A percentile compares a stretch with the other conserved stretches of the same genome.
phyloP scores from a whole-genome alignment of 257 asterid species.

The Lantana camara region DNA sequence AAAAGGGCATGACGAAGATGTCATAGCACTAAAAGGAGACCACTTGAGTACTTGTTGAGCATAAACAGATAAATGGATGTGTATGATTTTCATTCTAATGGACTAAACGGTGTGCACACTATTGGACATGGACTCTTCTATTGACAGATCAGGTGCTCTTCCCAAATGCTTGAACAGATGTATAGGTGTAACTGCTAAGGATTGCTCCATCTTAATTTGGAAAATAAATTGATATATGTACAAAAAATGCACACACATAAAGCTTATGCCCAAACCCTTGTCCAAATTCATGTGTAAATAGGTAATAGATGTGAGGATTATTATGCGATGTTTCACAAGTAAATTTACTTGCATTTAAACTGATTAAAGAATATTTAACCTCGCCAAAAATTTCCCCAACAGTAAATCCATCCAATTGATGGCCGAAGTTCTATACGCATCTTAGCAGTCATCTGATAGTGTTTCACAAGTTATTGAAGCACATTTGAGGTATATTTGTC shows the following conservation, averaged over 20 bases:
- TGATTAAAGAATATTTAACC: not conserved
- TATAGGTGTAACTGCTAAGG: too few relatives aligned
- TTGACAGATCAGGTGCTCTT: not conserved
- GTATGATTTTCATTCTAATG: not conserved
- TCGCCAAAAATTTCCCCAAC: not conserved
- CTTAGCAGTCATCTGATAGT: slow-evolving; percentile 3
- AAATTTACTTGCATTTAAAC: not conserved
- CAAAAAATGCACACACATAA: not conserved
- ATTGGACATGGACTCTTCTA: not conserved
- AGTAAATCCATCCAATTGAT: not conserved
- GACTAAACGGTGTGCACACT: not conserved
- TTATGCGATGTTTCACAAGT: slow-evolving; percentile 9
- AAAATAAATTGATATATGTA: not conserved
- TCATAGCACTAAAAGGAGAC: not conserved
- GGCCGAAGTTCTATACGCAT: not conserved
- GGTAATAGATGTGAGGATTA: slow-evolving; percentile 14
- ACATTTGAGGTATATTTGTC: not conserved
- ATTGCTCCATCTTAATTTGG: too few relatives aligned
- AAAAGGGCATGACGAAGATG: not conserved
- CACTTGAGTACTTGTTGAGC: not conserved
- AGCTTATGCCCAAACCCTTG: not conserved
- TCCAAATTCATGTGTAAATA: not conserved
- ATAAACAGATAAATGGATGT: not conserved
- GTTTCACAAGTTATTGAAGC: slow-evolving; percentile 4
- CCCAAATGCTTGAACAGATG: slow-evolving; percentile 12